These are phyloP conservation scores for Neurospora africana DNA, from an alignment of 495 filamentous ascomycete genomes.

Conservation along the genomic window DNA sequence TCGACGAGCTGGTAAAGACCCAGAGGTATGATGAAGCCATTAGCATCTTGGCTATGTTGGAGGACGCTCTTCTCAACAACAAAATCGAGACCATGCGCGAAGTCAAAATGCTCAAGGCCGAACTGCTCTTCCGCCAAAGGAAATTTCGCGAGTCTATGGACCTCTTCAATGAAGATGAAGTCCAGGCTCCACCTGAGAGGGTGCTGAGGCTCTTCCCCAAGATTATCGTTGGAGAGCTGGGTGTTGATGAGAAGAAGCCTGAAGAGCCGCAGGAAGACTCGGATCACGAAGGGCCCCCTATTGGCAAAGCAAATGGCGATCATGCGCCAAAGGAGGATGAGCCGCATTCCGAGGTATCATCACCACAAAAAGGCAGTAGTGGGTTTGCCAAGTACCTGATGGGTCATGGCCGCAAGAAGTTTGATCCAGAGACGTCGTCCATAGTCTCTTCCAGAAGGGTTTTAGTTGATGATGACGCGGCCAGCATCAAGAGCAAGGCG, in stretches of 20 bases:
- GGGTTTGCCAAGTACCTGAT: slow-evolving; percentile 42
- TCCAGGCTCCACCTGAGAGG: slow-evolving; percentile 78
- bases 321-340: slow-evolving; percentile 22
- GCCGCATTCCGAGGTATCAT: slow-evolving; percentile 22
- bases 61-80: slow-evolving; percentile 79
- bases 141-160: slow-evolving; percentile 87
- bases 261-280: slow-evolving; percentile 27
- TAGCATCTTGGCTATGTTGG: slow-evolving; percentile 76
- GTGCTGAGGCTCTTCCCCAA: slow-evolving; percentile 80
- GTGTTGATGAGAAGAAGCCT: slow-evolving; percentile 25
- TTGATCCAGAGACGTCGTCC: slow-evolving; percentile 52
- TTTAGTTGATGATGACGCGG: slow-evolving; percentile 38
- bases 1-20: slow-evolving; percentile 69
- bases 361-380: slow-evolving; percentile 28
- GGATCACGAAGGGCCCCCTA: slow-evolving; percentile 33
- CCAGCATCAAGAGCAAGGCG: slow-evolving; percentile 29
- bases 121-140: slow-evolving; percentile 65
- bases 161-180: slow-evolving; percentile 67
- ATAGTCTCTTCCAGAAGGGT: slow-evolving; percentile 47
- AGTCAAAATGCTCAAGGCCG: slow-evolving; percentile 83
- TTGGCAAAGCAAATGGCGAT: slow-evolving; percentile 39
- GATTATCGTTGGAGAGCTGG: slow-evolving; percentile 70
- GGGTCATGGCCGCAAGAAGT: slow-evolving; percentile 34
- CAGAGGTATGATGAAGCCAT: slow-evolving; percentile 84
- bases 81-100: slow-evolving; percentile 71